Percentiles rank a stretch among this genome's conserved stretches.
Evolutionary conservation across 768 basidiomycete genomes (phyloP).

Genomic region (Mycena haematopus): DNA sequence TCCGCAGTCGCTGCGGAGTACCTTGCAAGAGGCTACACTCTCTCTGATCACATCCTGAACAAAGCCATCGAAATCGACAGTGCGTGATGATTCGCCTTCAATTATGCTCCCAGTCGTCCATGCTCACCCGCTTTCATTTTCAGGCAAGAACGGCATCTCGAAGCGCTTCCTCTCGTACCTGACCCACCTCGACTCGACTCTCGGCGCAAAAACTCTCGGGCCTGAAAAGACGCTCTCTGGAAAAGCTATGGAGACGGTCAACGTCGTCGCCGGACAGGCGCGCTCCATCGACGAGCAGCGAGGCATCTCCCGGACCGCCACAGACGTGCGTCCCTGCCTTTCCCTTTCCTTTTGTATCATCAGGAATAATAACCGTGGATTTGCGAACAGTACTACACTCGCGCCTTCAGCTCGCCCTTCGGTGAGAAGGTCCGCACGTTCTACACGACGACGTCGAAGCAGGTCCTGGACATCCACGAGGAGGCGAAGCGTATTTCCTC

Average conservation of each 20-base stretch:
- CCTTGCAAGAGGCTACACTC: slow-evolving; percentile 85
- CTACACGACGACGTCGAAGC: slow-evolving; percentile 90
- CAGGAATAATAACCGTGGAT: no score
- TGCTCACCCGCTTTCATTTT: slow-evolving; percentile 33
- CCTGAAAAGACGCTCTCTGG: slow-evolving; percentile 82
- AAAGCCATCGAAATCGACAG: slow-evolving; percentile 83
- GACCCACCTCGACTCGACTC: slow-evolving; percentile 67
- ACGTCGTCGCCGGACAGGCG: slow-evolving; percentile 70
- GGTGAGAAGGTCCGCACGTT: slow-evolving; percentile 81
- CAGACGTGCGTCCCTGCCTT: slow-evolving; percentile 54
- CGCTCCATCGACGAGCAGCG: slow-evolving; percentile 83
- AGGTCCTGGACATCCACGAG: slow-evolving; percentile 90
- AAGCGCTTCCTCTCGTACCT: slow-evolving; percentile 84
- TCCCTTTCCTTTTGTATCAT: no score
- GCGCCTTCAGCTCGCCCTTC: slow-evolving; percentile 74
- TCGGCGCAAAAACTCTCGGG: slow-evolving; percentile 77
- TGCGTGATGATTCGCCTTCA: slow-evolving; percentile 35
- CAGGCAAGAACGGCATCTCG: slow-evolving; percentile 88
- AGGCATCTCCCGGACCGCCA: slow-evolving; percentile 72
- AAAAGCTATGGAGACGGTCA: slow-evolving; percentile 70
- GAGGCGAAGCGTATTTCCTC: slow-evolving; percentile 86
- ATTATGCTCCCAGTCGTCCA: background rate
- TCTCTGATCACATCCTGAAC: slow-evolving; percentile 80
- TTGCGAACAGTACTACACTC: slow-evolving; percentile 86
- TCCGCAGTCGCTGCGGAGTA: slow-evolving; percentile 87